Conservation (phyloP, 2,329 filamentous ascomycete species). For the Gliomastix tumulicola region DNA sequence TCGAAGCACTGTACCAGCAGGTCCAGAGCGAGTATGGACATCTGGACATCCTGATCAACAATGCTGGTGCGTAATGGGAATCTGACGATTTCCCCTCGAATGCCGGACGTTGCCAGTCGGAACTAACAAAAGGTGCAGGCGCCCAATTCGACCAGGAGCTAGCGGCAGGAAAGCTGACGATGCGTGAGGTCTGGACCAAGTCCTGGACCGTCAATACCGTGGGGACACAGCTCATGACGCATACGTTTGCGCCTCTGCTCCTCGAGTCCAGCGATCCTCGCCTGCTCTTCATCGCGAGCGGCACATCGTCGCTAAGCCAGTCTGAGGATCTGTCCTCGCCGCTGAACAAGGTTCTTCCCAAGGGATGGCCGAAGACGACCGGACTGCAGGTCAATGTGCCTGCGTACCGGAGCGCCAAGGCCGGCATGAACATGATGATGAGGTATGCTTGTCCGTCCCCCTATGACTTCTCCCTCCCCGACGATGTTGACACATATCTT, state of each 20-base stretch:
- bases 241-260: constrained; percentile 30
- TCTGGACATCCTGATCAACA: constrained; percentile 26
- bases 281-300: constrained; percentile 35
- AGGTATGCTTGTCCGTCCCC: constrained; percentile 6
- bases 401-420: constrained; percentile 6
- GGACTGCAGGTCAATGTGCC: constrained; percentile 2
- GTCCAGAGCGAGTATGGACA: constrained; percentile 15
- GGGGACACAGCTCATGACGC: constrained; percentile 29
- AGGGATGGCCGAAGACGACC: constrained; percentile 44
- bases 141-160: constrained; percentile 28
- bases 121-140: constrained; percentile 13
- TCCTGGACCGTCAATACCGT: constrained; percentile 39
- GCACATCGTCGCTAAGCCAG: constrained; percentile 24
- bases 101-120: background rate
- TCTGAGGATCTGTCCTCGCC: constrained; percentile 15
- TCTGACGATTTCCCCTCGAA: background rate
- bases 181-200: constrained; percentile 32
- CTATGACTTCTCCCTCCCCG: background rate
- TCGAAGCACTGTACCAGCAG: constrained; percentile 15
- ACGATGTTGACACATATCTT: background rate
- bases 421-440: constrained; percentile 9
- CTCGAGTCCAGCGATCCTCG: constrained; percentile 28
- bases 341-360: constrained; percentile 13
- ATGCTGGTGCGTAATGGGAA: constrained; percentile 14
- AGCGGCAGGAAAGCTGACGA: constrained; percentile 10